phyloP scores from a whole-genome alignment of 306 rosid genomes.

The Cicer yamashitae region DNA sequence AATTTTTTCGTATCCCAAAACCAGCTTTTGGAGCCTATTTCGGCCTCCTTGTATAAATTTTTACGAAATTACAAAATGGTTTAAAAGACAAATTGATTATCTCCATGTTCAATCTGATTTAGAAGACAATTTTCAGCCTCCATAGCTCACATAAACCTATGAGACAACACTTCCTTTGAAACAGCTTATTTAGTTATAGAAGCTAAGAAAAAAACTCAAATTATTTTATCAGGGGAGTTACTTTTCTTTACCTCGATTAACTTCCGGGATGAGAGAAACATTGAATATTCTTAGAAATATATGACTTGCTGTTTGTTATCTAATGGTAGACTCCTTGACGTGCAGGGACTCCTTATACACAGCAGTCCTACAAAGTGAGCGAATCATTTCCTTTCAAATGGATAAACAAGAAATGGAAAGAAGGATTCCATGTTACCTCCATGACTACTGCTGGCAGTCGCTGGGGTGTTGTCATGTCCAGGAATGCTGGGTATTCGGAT shows the following conservation, averaged over 20 bases:
- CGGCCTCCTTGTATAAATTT: slow-evolving; percentile 44
- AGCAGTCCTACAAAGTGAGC: slow-evolving; percentile 92
- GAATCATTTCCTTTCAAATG: slow-evolving; percentile 93
- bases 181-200: slow-evolving; percentile 8
- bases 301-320: slow-evolving; percentile 32
- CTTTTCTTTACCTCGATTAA: not conserved
- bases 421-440: slow-evolving; percentile 96
- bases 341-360: slow-evolving; percentile 87
- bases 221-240: slow-evolving; percentile 14
- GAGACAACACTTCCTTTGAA: not conserved
- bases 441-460: slow-evolving; percentile 96
- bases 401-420: slow-evolving; percentile 97
- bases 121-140: not conserved
- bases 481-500: slow-evolving; percentile 93
- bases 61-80: not conserved
- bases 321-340: slow-evolving; percentile 26
- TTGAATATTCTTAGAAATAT: slow-evolving; percentile 13
- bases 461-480: slow-evolving; percentile 97
- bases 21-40: slow-evolving; percentile 61
- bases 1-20: slow-evolving; percentile 55
- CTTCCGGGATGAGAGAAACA: slow-evolving; percentile 15
- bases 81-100: slow-evolving; percentile 10
- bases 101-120: slow-evolving; percentile 8
- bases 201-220: slow-evolving; percentile 7
- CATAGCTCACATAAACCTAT: not conserved